Conservation (phyloP, 225 moss, liverwort and hornwort genomes). For the Rhytidiadelphus loreus region DNA sequence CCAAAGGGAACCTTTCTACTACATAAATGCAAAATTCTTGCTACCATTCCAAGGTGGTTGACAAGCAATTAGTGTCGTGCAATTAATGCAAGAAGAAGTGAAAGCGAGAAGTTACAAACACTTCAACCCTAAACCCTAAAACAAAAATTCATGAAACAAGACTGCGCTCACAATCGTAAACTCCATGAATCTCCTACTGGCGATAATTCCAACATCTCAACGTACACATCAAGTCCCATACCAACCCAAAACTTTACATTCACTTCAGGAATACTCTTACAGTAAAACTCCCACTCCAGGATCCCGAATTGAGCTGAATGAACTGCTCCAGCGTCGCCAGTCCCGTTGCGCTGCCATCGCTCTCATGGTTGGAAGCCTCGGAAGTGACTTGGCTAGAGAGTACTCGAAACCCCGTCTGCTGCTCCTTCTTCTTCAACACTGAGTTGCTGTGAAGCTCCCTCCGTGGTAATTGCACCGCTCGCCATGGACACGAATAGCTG, state of each 20-base stretch:
- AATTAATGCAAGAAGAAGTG: background rate
- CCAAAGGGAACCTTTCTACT: background rate
- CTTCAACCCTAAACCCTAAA: background rate
- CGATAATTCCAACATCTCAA: background rate
- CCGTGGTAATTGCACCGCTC: background rate
- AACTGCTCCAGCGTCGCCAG: slow-evolving; percentile 63
- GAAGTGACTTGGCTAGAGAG: slow-evolving; percentile 51
- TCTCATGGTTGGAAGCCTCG: slow-evolving; percentile 45
- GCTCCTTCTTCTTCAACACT: background rate
- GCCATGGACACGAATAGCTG: background rate
- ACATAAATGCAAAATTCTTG: background rate
- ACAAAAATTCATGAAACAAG: background rate
- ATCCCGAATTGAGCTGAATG: slow-evolving; percentile 64
- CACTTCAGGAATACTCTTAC: slow-evolving; percentile 2
- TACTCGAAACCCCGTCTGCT: background rate
- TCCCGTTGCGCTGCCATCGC: slow-evolving; percentile 34
- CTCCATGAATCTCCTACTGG: background rate
- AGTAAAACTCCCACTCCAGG: slow-evolving; percentile 70
- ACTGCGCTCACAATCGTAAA: background rate
- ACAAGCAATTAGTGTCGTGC: background rate
- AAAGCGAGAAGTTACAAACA: background rate
- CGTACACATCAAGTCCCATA: background rate
- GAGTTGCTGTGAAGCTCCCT: background rate
- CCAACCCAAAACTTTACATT: background rate
- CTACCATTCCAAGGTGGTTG: background rate